Conservation (phyloP, 2,329 filamentous ascomycete genomes). For the Aspergillus japonicus region DNA sequence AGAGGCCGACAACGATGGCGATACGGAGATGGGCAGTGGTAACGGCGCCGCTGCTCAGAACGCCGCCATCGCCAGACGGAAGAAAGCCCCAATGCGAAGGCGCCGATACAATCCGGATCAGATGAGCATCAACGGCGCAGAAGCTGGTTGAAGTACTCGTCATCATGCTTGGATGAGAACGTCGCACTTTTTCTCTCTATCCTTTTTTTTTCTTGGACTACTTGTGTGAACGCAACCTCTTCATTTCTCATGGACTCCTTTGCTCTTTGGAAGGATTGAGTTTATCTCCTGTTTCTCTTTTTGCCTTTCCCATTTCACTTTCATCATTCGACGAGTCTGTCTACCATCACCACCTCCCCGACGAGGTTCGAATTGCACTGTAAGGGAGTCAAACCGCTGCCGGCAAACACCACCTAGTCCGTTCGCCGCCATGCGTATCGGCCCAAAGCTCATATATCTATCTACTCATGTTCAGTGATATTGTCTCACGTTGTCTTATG, state of each 20-base stretch:
- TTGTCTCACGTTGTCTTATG: slow-evolving; percentile 13
- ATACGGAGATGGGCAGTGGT: slow-evolving; percentile 36
- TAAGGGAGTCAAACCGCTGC: not conserved
- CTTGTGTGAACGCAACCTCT: not conserved
- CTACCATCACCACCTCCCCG: slow-evolving; percentile 1
- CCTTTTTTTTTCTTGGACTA: slow-evolving; percentile 12
- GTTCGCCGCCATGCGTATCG: slow-evolving; percentile 1
- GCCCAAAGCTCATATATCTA: slow-evolving; percentile 6
- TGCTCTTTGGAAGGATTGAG: slow-evolving; percentile 9
- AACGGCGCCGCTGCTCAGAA: slow-evolving; percentile 31
- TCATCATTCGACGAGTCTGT: slow-evolving; percentile 1
- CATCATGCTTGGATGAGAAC: not conserved
- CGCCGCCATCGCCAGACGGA: slow-evolving; percentile 41
- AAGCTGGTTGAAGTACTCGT: slow-evolving; percentile 17
- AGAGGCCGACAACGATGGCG: slow-evolving; percentile 37
- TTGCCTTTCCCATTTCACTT: slow-evolving; percentile 14
- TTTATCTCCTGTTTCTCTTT: slow-evolving; percentile 8
- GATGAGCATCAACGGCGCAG: slow-evolving; percentile 36
- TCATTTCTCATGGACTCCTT: slow-evolving; percentile 5
- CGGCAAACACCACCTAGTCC: not conserved
- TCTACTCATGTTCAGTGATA: slow-evolving; percentile 1
- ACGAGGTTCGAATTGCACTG: not conserved
- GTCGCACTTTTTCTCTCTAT: slow-evolving; percentile 8
- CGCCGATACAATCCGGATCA: slow-evolving; percentile 36
- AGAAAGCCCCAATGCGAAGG: slow-evolving; percentile 45